Evolutionary conservation across 2,329 filamentous ascomycete species (phyloP).

Genomic region (Claviceps digitariae): DNA sequence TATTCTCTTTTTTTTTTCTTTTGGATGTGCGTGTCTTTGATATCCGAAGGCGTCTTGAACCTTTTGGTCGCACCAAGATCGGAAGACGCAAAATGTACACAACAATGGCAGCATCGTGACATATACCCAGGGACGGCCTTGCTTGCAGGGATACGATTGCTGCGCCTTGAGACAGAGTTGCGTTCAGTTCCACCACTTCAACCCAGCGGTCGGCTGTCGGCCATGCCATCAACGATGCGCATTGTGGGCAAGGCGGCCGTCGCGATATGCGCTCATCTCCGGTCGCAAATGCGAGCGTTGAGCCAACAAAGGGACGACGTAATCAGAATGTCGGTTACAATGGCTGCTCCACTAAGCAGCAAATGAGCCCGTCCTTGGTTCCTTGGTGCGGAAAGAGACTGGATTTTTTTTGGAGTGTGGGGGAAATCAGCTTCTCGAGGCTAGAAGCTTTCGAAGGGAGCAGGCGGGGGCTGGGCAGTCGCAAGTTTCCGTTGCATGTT

Average conservation of each 20-base stretch:
- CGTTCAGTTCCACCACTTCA: background rate
- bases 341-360: background rate
- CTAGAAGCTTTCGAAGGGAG: too few species aligned
- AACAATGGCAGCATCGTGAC: background rate
- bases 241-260: background rate
- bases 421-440: background rate
- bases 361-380: background rate
- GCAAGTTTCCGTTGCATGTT: too few species aligned
- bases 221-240: background rate
- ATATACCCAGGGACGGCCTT: background rate
- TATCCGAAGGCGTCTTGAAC: background rate
- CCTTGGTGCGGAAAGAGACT: background rate
- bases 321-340: background rate
- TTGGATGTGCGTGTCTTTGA: background rate
- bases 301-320: background rate
- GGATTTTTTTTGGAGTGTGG: background rate
- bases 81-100: background rate
- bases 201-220: background rate
- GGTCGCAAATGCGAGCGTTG: background rate
- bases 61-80: background rate
- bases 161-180: background rate
- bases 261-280: background rate
- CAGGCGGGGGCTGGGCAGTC: too few species aligned
- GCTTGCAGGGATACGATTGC: background rate
- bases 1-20: too few species aligned